Evolutionary conservation across 352 stramenopile species (phyloP).

Genomic region (Globisporangium camurandrum): DNA sequence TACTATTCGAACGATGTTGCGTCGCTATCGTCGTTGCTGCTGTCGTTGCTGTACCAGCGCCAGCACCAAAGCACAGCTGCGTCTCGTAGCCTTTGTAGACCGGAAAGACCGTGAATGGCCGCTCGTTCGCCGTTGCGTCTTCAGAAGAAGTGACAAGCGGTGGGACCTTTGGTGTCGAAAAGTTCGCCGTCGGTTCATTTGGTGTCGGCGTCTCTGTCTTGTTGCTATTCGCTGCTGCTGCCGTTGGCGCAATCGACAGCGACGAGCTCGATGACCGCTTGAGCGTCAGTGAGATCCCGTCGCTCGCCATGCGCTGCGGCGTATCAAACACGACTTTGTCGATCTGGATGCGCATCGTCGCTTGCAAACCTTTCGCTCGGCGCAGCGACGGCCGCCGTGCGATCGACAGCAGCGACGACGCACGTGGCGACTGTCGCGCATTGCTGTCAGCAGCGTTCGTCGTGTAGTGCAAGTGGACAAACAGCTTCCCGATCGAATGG

Average conservation of each 20-base stretch:
- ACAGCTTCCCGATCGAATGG: conserved; percentile 16
- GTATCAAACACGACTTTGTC: conserved; percentile 18
- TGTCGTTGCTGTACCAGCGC: background rate
- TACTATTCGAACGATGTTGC: conserved; percentile 8
- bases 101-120: conserved; percentile 6
- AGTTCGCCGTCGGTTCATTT: background rate
- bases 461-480: conserved; percentile 15
- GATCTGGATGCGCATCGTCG: conserved; percentile 15
- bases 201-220: background rate
- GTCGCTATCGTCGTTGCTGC: background rate
- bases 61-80: background rate
- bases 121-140: background rate
- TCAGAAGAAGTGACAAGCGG: too few relatives aligned
- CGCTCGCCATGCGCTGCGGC: conserved; percentile 1
- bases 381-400: conserved; percentile 3
- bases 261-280: conserved; percentile 19
- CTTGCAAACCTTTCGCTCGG: too few relatives aligned
- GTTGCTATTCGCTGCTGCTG: background rate
- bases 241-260: too few relatives aligned
- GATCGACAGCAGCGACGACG: conserved; percentile 7
- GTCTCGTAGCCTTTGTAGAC: conserved; percentile 10
- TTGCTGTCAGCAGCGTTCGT: background rate
- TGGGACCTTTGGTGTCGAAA: conserved; percentile 20
- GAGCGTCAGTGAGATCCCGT: conserved; percentile 27
- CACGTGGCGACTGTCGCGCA: background rate